Base-by-base conservation (phyloP, 176 grass and related monocot species). In the Bromus sterilis region DNA sequence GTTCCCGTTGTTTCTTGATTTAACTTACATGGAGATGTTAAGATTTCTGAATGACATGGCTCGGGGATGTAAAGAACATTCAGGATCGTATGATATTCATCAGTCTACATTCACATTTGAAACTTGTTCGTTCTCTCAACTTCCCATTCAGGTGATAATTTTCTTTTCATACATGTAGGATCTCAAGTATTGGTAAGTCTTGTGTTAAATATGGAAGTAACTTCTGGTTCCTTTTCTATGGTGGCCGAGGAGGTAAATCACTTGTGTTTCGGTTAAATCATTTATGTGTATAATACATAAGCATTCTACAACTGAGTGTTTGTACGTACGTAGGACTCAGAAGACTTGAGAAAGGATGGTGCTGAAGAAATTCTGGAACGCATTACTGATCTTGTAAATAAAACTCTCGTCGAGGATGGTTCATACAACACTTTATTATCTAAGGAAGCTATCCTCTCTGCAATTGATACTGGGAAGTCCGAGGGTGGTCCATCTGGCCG, bases 121-220 rank as follows among this genome's bases (percentile, higher is more conserved):
- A 43, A 21, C 33, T 62, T 55, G 1, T 65, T 32, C 1, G 36
- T 74, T 59, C 15, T 24, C 66, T 41, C 23, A 51, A 31, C 48
- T 80, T 12, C 12, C 30, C 48, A 9, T 53, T 80, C 21, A 40
- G 69, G 24, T 80, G 31, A 7, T 32, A 21, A 6, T 40, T 68
- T 78, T 11, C 4, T 69, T 24, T 71, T 35, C 14, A 51, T 12
- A 15, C 24, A 67, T 79, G 33, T 51, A 94, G 92, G 95, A 65
- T 98, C 95, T 80, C 95, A 98, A 88, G 87, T 93, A 63, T 72
- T 98, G 75, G 90, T 98, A 55, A 93, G 90, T 33, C 71, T 98
- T 48, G 88, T 84, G 35, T 64, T 98, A 72, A 94, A 91, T 46
- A 89, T 68, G 86, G 95, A 98, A 78, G 66, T 87, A 28, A 35